Conservation (phyloP, 805 yeast genomes). For the Suhomyces faveliae region DNA sequence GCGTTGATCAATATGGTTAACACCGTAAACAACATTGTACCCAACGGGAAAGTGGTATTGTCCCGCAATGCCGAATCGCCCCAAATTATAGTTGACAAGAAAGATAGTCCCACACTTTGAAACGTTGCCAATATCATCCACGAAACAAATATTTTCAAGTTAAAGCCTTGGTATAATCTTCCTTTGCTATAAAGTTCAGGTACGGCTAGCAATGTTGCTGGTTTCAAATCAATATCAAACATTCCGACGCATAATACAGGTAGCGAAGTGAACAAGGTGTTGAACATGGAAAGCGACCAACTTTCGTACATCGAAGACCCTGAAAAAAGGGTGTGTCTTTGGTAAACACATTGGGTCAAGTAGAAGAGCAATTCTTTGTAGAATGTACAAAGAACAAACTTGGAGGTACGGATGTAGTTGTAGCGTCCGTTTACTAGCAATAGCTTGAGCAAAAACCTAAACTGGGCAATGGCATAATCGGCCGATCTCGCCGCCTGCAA, state of each 20-base stretch:
- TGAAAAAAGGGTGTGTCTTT: constrained; percentile 80
- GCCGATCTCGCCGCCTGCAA: constrained; percentile 94
- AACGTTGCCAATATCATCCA: constrained; percentile 80
- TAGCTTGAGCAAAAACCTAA: constrained; percentile 76
- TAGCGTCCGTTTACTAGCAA: constrained; percentile 93
- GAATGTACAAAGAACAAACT: constrained; percentile 89
- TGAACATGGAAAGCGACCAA: constrained; percentile 97
- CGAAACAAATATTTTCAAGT: constrained; percentile 60
- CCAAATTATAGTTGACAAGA: constrained; percentile 64
- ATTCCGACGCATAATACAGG: constrained; percentile 94
- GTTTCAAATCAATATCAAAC: constrained; percentile 86
- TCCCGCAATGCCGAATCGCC: constrained; percentile 68
- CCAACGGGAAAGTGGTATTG: constrained; percentile 78
- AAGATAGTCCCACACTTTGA: constrained; percentile 70
- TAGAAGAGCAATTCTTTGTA: constrained; percentile 92
- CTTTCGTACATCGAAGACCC: constrained; percentile 93
- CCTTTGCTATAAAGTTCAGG: constrained; percentile 88
- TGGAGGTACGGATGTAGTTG: constrained; percentile 87
- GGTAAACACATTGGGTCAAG: constrained; percentile 83
- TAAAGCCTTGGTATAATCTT: constrained; percentile 70
- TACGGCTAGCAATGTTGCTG: constrained; percentile 83
- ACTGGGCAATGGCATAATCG: constrained; percentile 94
- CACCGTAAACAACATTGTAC: constrained; percentile 71
- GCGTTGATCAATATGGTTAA: constrained; percentile 71
- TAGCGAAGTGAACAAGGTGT: constrained; percentile 89